Conservation (phyloP, 2,329 filamentous ascomycete species). For the Metarhizium anisopliae region DNA sequence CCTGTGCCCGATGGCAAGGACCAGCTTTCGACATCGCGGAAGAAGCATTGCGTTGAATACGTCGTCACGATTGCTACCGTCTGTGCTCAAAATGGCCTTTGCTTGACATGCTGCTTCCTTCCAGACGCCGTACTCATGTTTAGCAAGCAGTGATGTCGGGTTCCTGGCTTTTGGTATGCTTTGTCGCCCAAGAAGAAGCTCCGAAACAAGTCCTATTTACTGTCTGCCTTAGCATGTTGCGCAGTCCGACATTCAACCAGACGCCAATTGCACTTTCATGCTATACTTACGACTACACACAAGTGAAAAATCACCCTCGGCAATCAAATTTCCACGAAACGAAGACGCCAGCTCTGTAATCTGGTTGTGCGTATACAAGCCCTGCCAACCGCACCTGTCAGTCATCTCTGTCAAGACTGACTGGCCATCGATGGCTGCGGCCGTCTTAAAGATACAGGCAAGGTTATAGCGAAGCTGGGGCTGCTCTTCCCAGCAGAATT, state of each 20-base stretch:
- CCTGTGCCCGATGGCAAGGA: conserved; percentile 17
- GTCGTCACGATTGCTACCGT: conserved; percentile 9
- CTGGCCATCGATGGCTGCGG: neutral
- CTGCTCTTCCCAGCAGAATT: neutral
- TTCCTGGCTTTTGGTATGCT: conserved; percentile 10
- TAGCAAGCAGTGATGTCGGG: conserved; percentile 11
- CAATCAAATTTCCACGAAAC: conserved; percentile 8
- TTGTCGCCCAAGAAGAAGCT: conserved; percentile 17
- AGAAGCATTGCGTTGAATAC: conserved; percentile 14
- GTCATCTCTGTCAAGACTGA: conserved; percentile 12
- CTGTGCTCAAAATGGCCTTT: conserved; percentile 2
- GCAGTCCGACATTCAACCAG: too few relatives aligned
- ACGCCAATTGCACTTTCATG: too few relatives aligned
- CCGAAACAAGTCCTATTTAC: conserved; percentile 5
- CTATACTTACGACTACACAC: neutral
- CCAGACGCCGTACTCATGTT: conserved; percentile 14
- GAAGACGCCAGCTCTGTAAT: conserved; percentile 12
- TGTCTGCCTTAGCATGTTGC: neutral
- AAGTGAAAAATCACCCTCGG: neutral
- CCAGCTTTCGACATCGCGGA: conserved; percentile 15
- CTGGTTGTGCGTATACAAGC: conserved; percentile 16
- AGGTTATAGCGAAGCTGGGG: neutral
- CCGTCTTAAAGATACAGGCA: neutral
- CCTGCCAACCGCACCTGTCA: conserved; percentile 21
- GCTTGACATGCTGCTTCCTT: conserved; percentile 11